phyloP scores from a whole-genome alignment of 1,284 basidiomycete species.

The Clitocybe nebularis region DNA sequence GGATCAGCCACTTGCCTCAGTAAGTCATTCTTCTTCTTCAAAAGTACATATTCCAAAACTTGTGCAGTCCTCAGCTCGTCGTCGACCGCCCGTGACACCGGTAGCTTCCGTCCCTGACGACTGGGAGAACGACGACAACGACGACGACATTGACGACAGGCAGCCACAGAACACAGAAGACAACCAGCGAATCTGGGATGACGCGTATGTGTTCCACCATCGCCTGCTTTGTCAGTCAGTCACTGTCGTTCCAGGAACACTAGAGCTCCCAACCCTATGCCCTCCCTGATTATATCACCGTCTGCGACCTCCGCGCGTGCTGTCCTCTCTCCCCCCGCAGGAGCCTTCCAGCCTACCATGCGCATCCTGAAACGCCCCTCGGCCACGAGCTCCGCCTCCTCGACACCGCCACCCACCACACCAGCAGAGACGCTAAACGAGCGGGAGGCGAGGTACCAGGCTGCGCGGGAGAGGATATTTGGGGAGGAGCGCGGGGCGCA shows the following conservation, averaged over 20 bases:
- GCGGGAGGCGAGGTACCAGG: slow-evolving; percentile 39
- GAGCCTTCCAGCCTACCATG: slow-evolving; percentile 38
- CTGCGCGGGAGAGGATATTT: slow-evolving; percentile 42
- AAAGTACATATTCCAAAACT: too few relatives aligned
- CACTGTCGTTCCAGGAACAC: slow-evolving; percentile 28
- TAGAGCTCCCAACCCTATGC: slow-evolving; percentile 38
- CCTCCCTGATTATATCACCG: slow-evolving; percentile 32
- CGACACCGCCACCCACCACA: slow-evolving; percentile 21
- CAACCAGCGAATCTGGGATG: slow-evolving; percentile 42
- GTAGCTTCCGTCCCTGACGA: slow-evolving; percentile 29
- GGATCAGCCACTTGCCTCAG: slow-evolving; percentile 16
- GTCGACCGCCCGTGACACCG: slow-evolving; percentile 6
- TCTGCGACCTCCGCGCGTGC: slow-evolving; percentile 23
- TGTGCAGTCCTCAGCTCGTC: slow-evolving; percentile 12
- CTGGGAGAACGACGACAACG: slow-evolving; percentile 38
- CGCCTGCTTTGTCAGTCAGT: neutral
- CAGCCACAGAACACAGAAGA: slow-evolving; percentile 25
- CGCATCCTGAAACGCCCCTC: slow-evolving; percentile 42
- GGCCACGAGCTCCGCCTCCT: slow-evolving; percentile 14
- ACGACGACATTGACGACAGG: too few relatives aligned
- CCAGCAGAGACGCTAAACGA: slow-evolving; percentile 32
- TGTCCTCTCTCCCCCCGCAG: slow-evolving; percentile 26
- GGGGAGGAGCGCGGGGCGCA: slow-evolving; percentile 19
- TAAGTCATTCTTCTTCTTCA: too few relatives aligned
- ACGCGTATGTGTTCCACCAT: slow-evolving; percentile 31